These are phyloP conservation scores for Stemphylium lycopersici DNA, from an alignment of 2,329 filamentous ascomycete species.

Conservation along the genomic window DNA sequence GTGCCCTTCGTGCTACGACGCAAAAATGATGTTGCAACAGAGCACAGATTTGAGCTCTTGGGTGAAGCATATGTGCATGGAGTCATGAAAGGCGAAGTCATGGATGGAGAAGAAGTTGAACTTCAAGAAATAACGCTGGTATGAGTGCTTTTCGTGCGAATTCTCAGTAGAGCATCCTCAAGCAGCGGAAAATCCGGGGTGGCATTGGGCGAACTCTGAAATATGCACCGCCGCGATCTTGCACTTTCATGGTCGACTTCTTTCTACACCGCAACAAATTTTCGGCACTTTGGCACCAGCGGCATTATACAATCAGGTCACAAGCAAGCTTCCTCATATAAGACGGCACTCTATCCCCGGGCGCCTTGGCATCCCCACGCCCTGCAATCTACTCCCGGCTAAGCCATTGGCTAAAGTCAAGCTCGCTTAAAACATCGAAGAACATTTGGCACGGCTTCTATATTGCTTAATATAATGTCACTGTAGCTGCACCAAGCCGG, in stretches of 20 bases:
- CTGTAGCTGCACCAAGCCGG: slow-evolving; percentile 16
- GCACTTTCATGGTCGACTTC: not conserved
- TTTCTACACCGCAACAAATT: not conserved
- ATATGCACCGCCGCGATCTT: too few relatives aligned
- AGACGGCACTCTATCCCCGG: not conserved
- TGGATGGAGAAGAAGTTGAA: slow-evolving; percentile 10
- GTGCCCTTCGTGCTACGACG: slow-evolving; percentile 28
- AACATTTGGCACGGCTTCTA: slow-evolving; percentile 28
- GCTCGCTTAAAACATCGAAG: slow-evolving; percentile 27
- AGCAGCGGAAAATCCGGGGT: not conserved
- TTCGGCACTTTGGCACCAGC: slow-evolving; percentile 3
- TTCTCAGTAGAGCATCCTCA: not conserved
- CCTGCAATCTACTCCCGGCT: slow-evolving; percentile 18
- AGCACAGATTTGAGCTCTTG: slow-evolving; percentile 18
- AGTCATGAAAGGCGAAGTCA: slow-evolving; percentile 28
- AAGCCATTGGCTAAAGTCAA: slow-evolving; percentile 25
- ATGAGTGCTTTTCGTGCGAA: not conserved
- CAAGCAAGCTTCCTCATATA: slow-evolving; percentile 15
- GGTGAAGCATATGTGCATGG: slow-evolving; percentile 35
- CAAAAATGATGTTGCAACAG: not conserved
- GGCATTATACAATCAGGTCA: slow-evolving; percentile 12
- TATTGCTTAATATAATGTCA: slow-evolving; percentile 38
- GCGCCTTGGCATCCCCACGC: not conserved
- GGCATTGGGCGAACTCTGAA: not conserved
- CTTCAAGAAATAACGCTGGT: slow-evolving; percentile 20